Evolutionary conservation across 2,329 filamentous ascomycete genomes (phyloP).

Genomic region (Penicillium sp.): DNA sequence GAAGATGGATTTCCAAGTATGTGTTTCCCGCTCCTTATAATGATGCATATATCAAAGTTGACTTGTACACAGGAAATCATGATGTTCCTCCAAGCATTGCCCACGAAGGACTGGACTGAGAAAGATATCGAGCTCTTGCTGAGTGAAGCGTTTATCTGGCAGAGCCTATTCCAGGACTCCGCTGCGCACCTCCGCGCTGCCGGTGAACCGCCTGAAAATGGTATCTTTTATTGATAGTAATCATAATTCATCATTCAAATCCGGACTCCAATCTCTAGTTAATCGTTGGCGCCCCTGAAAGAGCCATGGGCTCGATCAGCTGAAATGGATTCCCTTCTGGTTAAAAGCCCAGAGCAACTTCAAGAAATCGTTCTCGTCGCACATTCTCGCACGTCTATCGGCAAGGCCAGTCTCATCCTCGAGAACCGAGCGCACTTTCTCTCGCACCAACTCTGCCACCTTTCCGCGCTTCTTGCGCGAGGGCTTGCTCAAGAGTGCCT

Average conservation of each 20-base stretch:
- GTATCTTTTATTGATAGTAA: constrained; percentile 35
- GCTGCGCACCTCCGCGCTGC: constrained; percentile 70
- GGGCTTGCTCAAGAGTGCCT: constrained; percentile 50
- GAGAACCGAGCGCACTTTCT: constrained; percentile 82
- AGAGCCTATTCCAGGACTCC: constrained; percentile 92
- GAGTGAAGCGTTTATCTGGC: constrained; percentile 98
- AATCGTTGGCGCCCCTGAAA: constrained; percentile 5
- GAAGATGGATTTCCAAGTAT: constrained; percentile 87
- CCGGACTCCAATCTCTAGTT: constrained; percentile 9
- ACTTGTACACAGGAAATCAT: constrained; percentile 75
- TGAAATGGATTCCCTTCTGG: constrained; percentile 89
- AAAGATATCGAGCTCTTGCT: constrained; percentile 96
- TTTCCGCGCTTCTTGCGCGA: constrained; percentile 72
- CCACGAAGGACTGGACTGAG: constrained; percentile 91
- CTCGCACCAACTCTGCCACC: constrained; percentile 74
- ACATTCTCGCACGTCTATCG: constrained; percentile 78
- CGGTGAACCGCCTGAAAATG: constrained; percentile 34
- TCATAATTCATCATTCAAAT: constrained; percentile 32
- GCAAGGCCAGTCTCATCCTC: constrained; percentile 75
- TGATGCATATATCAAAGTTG: constrained; percentile 9
- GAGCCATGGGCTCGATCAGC: constrained; percentile 43
- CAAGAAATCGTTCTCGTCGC: constrained; percentile 90
- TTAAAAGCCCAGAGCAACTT: constrained; percentile 81
- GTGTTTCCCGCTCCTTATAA: constrained; percentile 1
- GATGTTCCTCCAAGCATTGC: constrained; percentile 97